Percentiles rank a stretch among this genome's conserved stretches.
Conservation (phyloP, 176 grass and related monocot species). For the Hordeum marinum region DNA sequence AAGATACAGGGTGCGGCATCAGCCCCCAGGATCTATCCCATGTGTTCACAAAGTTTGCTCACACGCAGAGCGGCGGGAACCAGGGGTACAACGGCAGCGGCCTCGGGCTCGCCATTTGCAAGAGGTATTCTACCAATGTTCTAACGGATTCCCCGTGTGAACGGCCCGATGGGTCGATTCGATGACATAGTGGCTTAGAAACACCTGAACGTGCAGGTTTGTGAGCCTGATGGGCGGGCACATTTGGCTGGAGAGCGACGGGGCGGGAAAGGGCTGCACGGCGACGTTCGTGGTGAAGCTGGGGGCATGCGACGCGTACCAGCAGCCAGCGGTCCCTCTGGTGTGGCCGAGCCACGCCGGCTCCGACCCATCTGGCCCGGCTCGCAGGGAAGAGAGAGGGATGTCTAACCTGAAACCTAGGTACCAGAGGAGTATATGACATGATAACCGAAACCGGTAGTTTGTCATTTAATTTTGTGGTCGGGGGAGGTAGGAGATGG, state of each 20-base stretch:
- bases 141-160: background rate
- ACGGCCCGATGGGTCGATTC: background rate
- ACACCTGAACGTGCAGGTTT: constrained; percentile 33
- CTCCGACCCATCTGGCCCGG: background rate
- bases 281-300: constrained; percentile 58
- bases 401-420: constrained; percentile 24
- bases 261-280: constrained; percentile 52
- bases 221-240: constrained; percentile 59
- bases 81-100: background rate
- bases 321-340: constrained; percentile 35
- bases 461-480: no score
- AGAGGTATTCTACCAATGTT: constrained; percentile 15
- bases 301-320: constrained; percentile 40
- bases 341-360: constrained; percentile 16
- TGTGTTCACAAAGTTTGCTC: constrained; percentile 1
- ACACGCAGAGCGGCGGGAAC: background rate
- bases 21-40: background rate
- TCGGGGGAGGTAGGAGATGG: background rate
- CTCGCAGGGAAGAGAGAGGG: constrained; percentile 36
- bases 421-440: constrained; percentile 55
- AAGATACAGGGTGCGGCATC: background rate
- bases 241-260: constrained; percentile 77
- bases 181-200: background rate
- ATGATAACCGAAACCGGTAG: no score
- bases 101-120: constrained; percentile 36